A percentile compares a stretch with the other conserved stretches of the same genome.
These are phyloP conservation scores for Pestalotiopsis sp. DNA, from an alignment of 2,329 filamentous ascomycete genomes.

Conservation along the genomic window DNA sequence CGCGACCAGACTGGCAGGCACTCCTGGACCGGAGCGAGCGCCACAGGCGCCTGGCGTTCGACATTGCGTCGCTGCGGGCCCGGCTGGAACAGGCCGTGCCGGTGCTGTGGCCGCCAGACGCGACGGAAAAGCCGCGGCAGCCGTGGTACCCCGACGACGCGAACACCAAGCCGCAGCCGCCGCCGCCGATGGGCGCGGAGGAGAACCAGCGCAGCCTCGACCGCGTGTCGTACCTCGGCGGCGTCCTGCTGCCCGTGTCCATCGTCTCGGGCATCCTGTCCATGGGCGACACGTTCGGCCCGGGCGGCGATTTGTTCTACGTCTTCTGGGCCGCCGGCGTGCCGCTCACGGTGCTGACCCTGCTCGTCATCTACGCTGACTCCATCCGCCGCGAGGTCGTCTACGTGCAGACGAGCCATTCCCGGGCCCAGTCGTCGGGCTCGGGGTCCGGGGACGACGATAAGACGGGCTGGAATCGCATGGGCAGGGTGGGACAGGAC, in stretches of 20 bases:
- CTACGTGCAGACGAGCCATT: conserved; percentile 44
- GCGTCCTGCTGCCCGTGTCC: conserved; percentile 49
- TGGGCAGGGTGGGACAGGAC: background rate
- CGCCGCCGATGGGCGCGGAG: conserved; percentile 17
- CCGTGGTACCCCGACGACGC: background rate
- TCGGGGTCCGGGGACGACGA: background rate
- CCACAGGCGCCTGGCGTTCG: conserved; percentile 25
- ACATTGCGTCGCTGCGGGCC: conserved; percentile 17
- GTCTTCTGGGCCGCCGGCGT: conserved; percentile 50
- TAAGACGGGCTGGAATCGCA: background rate
- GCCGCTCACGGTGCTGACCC: conserved; percentile 38
- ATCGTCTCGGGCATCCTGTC: conserved; percentile 50
- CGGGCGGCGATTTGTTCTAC: conserved; percentile 44
- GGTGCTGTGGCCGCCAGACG: background rate
- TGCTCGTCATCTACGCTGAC: conserved; percentile 52
- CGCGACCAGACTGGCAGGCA: conserved; percentile 29
- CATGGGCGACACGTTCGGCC: conserved; percentile 48
- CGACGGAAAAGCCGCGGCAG: background rate
- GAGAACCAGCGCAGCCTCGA: conserved; percentile 44
- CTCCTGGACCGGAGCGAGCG: conserved; percentile 34
- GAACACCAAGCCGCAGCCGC: conserved; percentile 8
- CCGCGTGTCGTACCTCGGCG: conserved; percentile 53
- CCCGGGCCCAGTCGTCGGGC: background rate
- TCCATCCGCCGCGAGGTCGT: conserved; percentile 47
- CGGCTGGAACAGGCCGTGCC: conserved; percentile 11